Evolutionary conservation across 164 flowering plant genomes (phyloP).

Genomic region (Sedum album): DNA sequence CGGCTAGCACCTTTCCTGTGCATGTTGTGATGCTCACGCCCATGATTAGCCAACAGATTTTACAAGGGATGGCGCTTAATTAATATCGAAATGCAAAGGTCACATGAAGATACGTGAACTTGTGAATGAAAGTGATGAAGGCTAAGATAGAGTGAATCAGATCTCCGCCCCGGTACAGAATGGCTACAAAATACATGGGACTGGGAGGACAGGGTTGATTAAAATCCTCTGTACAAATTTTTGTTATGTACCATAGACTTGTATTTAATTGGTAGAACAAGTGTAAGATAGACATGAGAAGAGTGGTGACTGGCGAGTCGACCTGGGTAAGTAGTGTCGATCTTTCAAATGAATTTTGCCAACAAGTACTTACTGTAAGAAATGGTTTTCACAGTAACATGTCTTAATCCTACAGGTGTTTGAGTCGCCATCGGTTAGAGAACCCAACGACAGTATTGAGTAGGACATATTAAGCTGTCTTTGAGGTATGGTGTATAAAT

Average conservation of each 20-base stretch:
- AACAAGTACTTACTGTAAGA: no score
- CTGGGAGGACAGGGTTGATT: constrained; percentile 17
- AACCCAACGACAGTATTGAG: no score
- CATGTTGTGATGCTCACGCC: neutral
- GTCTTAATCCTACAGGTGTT: no score
- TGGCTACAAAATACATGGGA: neutral
- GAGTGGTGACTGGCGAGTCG: no score
- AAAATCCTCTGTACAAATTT: constrained; percentile 43
- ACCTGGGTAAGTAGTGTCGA: no score
- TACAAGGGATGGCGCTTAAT: neutral
- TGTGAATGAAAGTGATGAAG: no score
- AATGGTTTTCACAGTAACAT: no score
- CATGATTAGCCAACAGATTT: neutral
- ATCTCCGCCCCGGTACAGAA: neutral
- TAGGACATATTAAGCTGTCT: no score
- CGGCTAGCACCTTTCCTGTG: constrained; percentile 14
- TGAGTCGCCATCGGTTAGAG: no score
- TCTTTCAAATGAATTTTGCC: no score
- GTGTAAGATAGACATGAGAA: constrained; percentile 29
- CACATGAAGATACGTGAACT: neutral
- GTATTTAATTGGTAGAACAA: constrained; percentile 31
- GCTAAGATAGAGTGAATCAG: neutral
- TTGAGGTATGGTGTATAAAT: no score
- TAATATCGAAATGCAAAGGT: neutral
- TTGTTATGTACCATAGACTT: constrained; percentile 62